These are phyloP conservation scores for Annona squamosa DNA, from an alignment of 164 flowering plant genomes.

Conservation along the genomic window DNA sequence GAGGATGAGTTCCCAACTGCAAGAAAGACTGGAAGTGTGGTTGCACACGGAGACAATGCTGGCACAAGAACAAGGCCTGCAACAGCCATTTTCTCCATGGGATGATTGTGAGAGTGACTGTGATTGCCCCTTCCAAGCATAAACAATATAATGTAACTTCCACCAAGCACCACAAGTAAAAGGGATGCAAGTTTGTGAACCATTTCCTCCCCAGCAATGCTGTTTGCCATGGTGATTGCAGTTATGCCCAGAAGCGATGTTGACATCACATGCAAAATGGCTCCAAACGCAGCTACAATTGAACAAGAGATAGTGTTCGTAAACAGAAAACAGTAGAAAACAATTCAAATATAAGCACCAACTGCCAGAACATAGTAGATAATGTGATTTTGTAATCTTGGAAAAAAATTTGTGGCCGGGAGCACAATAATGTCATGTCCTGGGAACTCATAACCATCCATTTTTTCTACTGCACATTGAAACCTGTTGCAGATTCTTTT, in stretches of 20 bases:
- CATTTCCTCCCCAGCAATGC: constrained; percentile 96
- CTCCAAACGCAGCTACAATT: constrained; percentile 94
- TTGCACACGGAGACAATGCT: constrained; percentile 98
- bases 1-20: constrained; percentile 97
- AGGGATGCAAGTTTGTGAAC: constrained; percentile 94
- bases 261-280: constrained; percentile 88
- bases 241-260: constrained; percentile 93
- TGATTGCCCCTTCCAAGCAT: constrained; percentile 87
- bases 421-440: too few relatives aligned
- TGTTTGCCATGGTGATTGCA: constrained; percentile 91
- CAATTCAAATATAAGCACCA: too few relatives aligned
- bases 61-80: constrained; percentile 98
- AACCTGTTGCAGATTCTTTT: too few relatives aligned
- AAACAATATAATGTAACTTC: constrained; percentile 65
- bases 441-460: too few relatives aligned
- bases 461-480: too few relatives aligned
- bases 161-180: constrained; percentile 85
- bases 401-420: too few relatives aligned
- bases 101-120: constrained; percentile 86
- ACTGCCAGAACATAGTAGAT: too few relatives aligned
- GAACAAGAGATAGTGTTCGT: background rate
- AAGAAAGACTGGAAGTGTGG: constrained; percentile 97
- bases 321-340: too few relatives aligned
- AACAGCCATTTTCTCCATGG: constrained; percentile 99
- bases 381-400: too few relatives aligned